phyloP scores from a whole-genome alignment of 2,329 filamentous ascomycete genomes.

The Aspergillus phoenicis region DNA sequence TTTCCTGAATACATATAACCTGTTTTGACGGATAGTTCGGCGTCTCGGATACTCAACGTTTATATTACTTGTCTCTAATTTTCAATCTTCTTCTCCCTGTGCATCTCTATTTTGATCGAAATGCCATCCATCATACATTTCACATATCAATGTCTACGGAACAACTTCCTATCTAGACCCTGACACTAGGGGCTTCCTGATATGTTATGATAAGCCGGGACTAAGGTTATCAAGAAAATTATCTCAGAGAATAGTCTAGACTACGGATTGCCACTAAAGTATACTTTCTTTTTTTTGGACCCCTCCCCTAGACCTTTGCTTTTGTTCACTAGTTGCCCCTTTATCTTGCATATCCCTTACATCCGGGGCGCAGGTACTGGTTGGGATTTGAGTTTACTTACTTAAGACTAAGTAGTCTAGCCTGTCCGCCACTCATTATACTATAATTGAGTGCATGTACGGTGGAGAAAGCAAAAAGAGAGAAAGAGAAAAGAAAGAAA shows the following conservation, averaged over 20 bases:
- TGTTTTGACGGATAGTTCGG: conserved; percentile 13
- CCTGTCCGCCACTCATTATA: too few relatives aligned
- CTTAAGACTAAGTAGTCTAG: neutral
- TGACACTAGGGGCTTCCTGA: neutral
- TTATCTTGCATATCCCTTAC: neutral
- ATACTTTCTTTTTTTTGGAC: neutral
- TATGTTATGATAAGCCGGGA: neutral
- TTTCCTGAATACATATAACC: neutral
- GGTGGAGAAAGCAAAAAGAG: neutral
- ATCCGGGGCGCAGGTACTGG: neutral
- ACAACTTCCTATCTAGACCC: too few relatives aligned
- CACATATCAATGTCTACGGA: neutral
- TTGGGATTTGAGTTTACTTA: neutral
- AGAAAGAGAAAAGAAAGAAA: neutral
- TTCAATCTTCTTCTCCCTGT: neutral
- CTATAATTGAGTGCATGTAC: neutral
- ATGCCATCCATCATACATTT: too few relatives aligned
- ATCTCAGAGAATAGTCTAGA: neutral
- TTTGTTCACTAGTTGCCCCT: neutral
- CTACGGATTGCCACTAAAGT: too few relatives aligned
- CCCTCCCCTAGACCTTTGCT: neutral
- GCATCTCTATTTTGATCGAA: neutral
- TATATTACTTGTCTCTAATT: neutral
- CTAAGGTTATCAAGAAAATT: neutral
- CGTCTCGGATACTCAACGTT: conserved; percentile 10